Conservation (phyloP, 352 stramenopile genomes). For the Globisporangium alternatum region DNA sequence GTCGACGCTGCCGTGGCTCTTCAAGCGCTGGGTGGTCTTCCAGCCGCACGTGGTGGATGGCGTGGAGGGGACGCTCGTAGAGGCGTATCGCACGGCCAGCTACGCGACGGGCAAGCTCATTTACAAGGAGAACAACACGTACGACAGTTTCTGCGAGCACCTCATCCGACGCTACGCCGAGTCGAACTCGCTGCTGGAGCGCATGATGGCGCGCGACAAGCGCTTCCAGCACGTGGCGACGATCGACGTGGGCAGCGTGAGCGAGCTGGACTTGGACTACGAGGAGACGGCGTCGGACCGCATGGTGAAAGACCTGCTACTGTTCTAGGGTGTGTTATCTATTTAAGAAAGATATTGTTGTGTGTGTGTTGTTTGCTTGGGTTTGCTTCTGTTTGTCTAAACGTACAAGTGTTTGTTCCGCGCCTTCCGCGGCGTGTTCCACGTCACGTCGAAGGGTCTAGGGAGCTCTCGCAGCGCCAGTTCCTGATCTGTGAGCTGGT, state of each 20-base stretch:
- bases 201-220: slow-evolving; percentile 79
- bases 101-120: slow-evolving; percentile 81
- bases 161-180: slow-evolving; percentile 84
- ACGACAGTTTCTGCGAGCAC: slow-evolving; percentile 89
- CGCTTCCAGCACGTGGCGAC: slow-evolving; percentile 55
- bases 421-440: slow-evolving; percentile 46
- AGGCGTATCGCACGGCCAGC: slow-evolving; percentile 80
- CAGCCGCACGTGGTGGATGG: slow-evolving; percentile 63
- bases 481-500: slow-evolving; percentile 34
- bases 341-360: slow-evolving; percentile 22
- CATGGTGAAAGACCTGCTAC: slow-evolving; percentile 84
- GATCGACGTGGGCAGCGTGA: slow-evolving; percentile 31
- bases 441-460: slow-evolving; percentile 76
- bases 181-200: slow-evolving; percentile 77
- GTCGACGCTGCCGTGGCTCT: slow-evolving; percentile 78
- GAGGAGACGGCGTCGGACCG: slow-evolving; percentile 74
- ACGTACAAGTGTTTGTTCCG: slow-evolving; percentile 79
- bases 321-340: slow-evolving; percentile 51
- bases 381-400: slow-evolving; percentile 5
- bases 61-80: slow-evolving; percentile 73
- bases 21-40: slow-evolving; percentile 89
- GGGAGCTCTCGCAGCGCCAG: slow-evolving; percentile 36
- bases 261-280: slow-evolving; percentile 32
- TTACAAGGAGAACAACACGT: slow-evolving; percentile 89
- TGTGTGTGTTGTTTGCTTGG: slow-evolving; percentile 1